Percentiles rank a stretch among this genome's conserved stretches.
phyloP scores from a whole-genome alignment of 2,329 filamentous ascomycete genomes.

The Alternaria novae-zelandiae region DNA sequence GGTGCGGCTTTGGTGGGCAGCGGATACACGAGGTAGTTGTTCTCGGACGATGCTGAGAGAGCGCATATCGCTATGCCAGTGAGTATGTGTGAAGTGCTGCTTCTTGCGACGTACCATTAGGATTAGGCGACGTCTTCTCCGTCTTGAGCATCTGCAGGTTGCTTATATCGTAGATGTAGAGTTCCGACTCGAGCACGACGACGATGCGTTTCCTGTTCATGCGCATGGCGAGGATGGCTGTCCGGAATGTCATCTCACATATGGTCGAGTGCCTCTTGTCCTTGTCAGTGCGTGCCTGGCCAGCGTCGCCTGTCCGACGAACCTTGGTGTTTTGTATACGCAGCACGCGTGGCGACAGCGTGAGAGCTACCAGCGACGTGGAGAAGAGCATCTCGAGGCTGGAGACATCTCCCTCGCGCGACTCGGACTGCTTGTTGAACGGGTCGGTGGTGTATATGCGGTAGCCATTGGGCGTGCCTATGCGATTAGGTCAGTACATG shows the following conservation, averaged over 20 bases:
- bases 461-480: conserved; percentile 91
- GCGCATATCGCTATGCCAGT: conserved; percentile 76
- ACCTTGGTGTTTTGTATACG: conserved; percentile 99
- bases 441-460: conserved; percentile 97
- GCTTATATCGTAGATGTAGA: conserved; percentile 98
- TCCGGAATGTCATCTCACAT: conserved; percentile 97
- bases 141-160: conserved; percentile 96
- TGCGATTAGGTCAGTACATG: conserved; percentile 13
- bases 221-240: conserved; percentile 91
- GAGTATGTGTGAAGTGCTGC: conserved; percentile 9
- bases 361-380: conserved; percentile 91
- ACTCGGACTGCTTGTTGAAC: conserved; percentile 93
- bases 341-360: conserved; percentile 87
- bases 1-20: conserved; percentile 70
- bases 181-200: conserved; percentile 92
- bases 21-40: conserved; percentile 94
- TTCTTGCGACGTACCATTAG: conserved; percentile 62
- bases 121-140: conserved; percentile 92
- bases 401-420: conserved; percentile 91
- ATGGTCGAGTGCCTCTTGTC: conserved; percentile 77
- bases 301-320: conserved; percentile 32
- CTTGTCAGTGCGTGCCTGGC: conserved; percentile 10
- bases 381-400: conserved; percentile 99
- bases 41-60: conserved; percentile 90
- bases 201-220: conserved; percentile 93